Evolutionary conservation across 345 rosid genomes (phyloP).

Genomic region (Carallia pectinifolia): DNA sequence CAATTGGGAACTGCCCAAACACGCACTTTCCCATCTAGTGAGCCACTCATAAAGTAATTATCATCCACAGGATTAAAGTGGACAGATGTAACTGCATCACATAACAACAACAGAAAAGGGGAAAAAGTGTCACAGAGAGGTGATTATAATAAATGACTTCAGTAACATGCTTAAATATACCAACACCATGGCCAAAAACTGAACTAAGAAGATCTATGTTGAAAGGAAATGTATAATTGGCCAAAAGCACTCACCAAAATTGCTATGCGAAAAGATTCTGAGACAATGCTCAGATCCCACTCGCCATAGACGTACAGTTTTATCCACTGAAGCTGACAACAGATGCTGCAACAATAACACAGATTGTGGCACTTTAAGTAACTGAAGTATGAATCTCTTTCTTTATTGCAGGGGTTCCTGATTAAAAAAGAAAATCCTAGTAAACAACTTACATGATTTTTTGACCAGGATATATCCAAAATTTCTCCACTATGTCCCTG

Average conservation of each 20-base stretch:
- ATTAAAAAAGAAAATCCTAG: neutral
- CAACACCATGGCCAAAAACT: neutral
- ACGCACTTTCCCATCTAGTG: constrained; percentile 85
- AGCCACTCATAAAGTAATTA: constrained; percentile 73
- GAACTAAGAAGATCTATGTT: neutral
- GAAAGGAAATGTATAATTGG: neutral
- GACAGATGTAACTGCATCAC: constrained; percentile 68
- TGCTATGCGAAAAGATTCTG: constrained; percentile 60
- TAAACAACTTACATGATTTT: constrained; percentile 17
- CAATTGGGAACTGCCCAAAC: constrained; percentile 63
- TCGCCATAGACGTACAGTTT: constrained; percentile 78
- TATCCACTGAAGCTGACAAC: constrained; percentile 76
- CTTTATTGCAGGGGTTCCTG: neutral
- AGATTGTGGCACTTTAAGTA: neutral
- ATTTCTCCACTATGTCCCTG: constrained; percentile 47
- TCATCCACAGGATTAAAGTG: constrained; percentile 83
- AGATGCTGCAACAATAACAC: constrained; percentile 55
- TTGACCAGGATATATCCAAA: constrained; percentile 56
- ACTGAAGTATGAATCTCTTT: neutral
- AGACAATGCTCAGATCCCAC: constrained; percentile 60
- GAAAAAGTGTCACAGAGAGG: neutral
- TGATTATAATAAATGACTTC: neutral
- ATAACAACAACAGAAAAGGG: neutral
- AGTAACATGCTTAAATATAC: neutral
- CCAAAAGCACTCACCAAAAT: constrained; percentile 52